These are phyloP conservation scores for Fusarium sp. DNA, from an alignment of 2,329 filamentous ascomycete genomes.

Conservation along the genomic window DNA sequence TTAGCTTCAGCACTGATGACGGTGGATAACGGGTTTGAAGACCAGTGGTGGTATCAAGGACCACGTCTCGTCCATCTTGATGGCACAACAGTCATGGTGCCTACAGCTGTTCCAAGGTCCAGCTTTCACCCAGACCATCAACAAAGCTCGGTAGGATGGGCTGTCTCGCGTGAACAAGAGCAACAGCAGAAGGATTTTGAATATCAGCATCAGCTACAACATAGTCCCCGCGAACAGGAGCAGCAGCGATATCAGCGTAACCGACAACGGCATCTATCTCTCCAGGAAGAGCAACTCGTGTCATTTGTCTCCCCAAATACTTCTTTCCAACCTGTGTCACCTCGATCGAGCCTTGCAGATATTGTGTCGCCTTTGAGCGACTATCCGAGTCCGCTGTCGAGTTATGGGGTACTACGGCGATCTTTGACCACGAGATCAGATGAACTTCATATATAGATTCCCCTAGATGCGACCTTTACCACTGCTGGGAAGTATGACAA, in stretches of 20 bases:
- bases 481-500: not conserved
- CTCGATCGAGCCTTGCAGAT: constrained; percentile 32
- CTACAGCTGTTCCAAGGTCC: constrained; percentile 23
- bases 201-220: constrained; percentile 12
- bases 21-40: constrained; percentile 66
- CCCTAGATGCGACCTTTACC: not conserved
- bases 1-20: constrained; percentile 64
- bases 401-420: constrained; percentile 32
- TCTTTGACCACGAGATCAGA: constrained; percentile 42
- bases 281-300: constrained; percentile 15
- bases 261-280: constrained; percentile 19
- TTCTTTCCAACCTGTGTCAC: constrained; percentile 24
- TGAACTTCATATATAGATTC: constrained; percentile 29
- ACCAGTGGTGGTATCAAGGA: constrained; percentile 66
- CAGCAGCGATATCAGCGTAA: not conserved
- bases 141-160: constrained; percentile 32
- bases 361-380: constrained; percentile 41
- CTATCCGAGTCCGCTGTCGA: constrained; percentile 37
- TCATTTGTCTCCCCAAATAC: constrained; percentile 17
- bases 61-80: constrained; percentile 40
- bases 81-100: constrained; percentile 31
- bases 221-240: constrained; percentile 1
- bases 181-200: constrained; percentile 5
- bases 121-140: constrained; percentile 17
- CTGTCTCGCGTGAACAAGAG: constrained; percentile 12